Evolutionary conservation across 1,139 yeast species (phyloP), one percentile per base, ranked within the genome.

Genomic region (Lodderomyces jiufengensis): DNA sequence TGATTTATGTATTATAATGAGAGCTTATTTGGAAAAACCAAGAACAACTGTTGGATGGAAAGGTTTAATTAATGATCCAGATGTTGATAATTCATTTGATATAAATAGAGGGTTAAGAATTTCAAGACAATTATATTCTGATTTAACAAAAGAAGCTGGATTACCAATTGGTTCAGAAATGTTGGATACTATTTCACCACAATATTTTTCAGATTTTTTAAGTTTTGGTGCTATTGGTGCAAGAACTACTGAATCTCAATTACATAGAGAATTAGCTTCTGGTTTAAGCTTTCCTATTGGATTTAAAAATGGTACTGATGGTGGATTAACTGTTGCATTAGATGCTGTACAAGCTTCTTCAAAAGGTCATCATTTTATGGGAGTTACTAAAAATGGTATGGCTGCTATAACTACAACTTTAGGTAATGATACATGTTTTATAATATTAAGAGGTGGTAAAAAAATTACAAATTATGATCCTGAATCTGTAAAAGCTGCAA

Each of bases 41-140:
- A 80, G 98, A 68, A 92, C 98, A 37, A 92, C 97, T 16, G 97
- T 92, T 36, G 98, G 98, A 43, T 92, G 98, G 98, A 92, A 92
- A 65, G 98, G 97, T 47, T 73, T 92, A 51, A 90, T 92, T 54
- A 92, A 92, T 60, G 98, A 92, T 63, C 98, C 98, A 16, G 95
- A 92, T 54, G 84, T 92, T 50, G 96, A 92, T 58, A 90, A 87
- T 42, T 76, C 97, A 39, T 90, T 86, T 80, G 80, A 88, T 51
- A 92, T 92, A 60, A 92, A 92, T 71, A 87, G 88, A 65, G 98
- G 98, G 47, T 76, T 92, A 50, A 73, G 94, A 52, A 81, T 90
- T 46, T 75, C 97, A 16, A 79, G 98, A 61, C 82, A 84, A 49
- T 77, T 92, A 67, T 92, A 87, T 62, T 81, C 83, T 27, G 80